These are phyloP conservation scores for Aspergillus floridensis DNA, from an alignment of 2,329 filamentous ascomycete genomes.

Conservation along the genomic window DNA sequence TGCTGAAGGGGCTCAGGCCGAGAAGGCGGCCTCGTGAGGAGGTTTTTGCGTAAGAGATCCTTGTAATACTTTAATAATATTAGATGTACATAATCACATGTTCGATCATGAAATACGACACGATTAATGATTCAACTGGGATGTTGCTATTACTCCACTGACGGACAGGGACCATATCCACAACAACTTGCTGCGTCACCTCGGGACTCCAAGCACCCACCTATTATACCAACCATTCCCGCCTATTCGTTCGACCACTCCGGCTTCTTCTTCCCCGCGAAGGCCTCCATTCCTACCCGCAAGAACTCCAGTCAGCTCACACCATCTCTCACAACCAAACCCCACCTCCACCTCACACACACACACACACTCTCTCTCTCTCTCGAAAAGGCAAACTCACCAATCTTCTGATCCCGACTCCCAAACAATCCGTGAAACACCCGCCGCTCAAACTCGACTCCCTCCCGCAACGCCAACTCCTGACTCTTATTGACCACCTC, in stretches of 20 bases:
- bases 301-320: constrained; percentile 5
- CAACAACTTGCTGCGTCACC: background rate
- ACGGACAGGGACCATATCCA: background rate
- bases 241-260: constrained; percentile 55
- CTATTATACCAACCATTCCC: too few relatives aligned
- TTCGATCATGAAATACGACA: constrained; percentile 18
- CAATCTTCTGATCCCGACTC: constrained; percentile 94
- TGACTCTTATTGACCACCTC: constrained; percentile 99
- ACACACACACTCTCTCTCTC: too few relatives aligned
- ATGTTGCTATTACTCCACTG: background rate
- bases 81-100: constrained; percentile 20
- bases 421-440: constrained; percentile 94
- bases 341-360: background rate
- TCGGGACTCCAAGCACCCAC: background rate
- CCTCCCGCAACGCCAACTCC: constrained; percentile 80
- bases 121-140: constrained; percentile 11
- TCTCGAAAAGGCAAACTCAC: constrained; percentile 42
- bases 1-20: constrained; percentile 54
- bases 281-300: constrained; percentile 71
- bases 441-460: constrained; percentile 89
- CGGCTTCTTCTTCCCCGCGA: constrained; percentile 90
- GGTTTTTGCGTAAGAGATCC: background rate
- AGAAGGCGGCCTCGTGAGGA: constrained; percentile 37
- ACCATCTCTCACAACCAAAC: background rate
- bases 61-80: constrained; percentile 10